Evolutionary conservation across 192 early-diverging fungal species (phyloP), one percentile per base, ranked within the genome.

Genomic region (Entomortierella chlamydospora): DNA sequence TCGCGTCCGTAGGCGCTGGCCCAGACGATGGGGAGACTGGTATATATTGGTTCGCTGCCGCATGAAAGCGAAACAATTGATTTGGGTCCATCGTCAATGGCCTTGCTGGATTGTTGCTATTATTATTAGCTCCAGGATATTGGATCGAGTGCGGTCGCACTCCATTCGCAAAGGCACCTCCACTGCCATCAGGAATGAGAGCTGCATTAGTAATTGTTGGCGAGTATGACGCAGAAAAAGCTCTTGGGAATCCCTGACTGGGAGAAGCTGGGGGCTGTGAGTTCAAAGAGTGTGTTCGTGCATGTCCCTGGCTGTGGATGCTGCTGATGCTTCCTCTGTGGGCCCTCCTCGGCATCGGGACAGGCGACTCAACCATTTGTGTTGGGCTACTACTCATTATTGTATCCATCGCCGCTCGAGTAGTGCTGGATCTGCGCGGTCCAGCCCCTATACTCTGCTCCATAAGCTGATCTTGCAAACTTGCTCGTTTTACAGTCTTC

Each of bases 51-150:
- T 70, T 70, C 22, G 68, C 68, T 29, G 28, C 41, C 15, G 54
- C 43, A 20, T 79, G 76, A 52, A 79, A 79, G 51, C 76, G 76
- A 31, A 66, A 79, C 37, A 79, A 55, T 55, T 79, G 76, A 18
- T 66, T 70, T 4, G 76, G 41, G 28, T 79, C 76, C 62, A 79
- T 79, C 29, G 76, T 79, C 31, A 70, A 18, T 26, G 76, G 63
- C 37, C 76, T 68, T 9, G 55, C 37, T 20, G 67, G 51, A 58
- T 37, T 61, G 52, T 58, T 65, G 45, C 41, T 68, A 56, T 23
- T 61, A 57, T 57, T 73, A 49, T 41, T 73, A 18, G 70, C 55
- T 54, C 66, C 73, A 31, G 56, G 39, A 43, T 70, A 79, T 22
- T 49, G 39, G 10, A 79, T 70, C 2, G 76, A 79, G 22, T 79